Percentiles rank a stretch among this genome's conserved stretches.
Evolutionary conservation across 352 stramenopile species (phyloP).

Genomic region (Phytophthora kernoviae): DNA sequence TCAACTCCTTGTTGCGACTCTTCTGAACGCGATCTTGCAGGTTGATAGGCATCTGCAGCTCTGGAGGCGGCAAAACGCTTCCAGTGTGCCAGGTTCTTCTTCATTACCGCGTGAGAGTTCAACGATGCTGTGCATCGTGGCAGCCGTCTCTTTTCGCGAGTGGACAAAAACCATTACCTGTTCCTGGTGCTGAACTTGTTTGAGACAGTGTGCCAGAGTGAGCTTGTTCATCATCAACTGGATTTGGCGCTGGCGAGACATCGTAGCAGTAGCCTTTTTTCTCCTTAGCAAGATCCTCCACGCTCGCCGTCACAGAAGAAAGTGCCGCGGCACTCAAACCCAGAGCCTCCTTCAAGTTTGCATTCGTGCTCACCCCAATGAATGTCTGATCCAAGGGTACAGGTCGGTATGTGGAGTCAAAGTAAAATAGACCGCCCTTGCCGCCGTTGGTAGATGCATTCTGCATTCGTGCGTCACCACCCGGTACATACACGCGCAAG

Average conservation of each 20-base stretch:
- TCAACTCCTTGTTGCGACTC: slow-evolving; percentile 95
- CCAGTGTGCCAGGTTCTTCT: slow-evolving; percentile 55
- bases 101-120: slow-evolving; percentile 86
- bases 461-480: slow-evolving; percentile 48
- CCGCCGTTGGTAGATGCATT: slow-evolving; percentile 79
- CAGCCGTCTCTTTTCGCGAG: slow-evolving; percentile 97
- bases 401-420: slow-evolving; percentile 97
- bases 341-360: slow-evolving; percentile 68
- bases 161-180: slow-evolving; percentile 99
- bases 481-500: slow-evolving; percentile 91
- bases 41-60: slow-evolving; percentile 57
- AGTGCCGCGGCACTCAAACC: slow-evolving; percentile 53
- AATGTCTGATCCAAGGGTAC: slow-evolving; percentile 99
- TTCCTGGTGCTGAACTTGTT: slow-evolving; percentile 67
- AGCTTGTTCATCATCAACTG: slow-evolving; percentile 90
- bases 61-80: slow-evolving; percentile 63
- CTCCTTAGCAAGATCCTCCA: slow-evolving; percentile 51
- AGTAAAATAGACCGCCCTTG: slow-evolving; percentile 96
- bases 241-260: slow-evolving; percentile 66
- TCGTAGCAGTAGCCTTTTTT: slow-evolving; percentile 38
- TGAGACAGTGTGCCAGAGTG: slow-evolving; percentile 67
- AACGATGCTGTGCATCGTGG: slow-evolving; percentile 93
- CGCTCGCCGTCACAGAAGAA: slow-evolving; percentile 47
- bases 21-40: slow-evolving; percentile 88
- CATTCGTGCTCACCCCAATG: slow-evolving; percentile 93